Evolutionary conservation across 139 green algal genomes (phyloP), one percentile per base, ranked within the genome.

Genomic region (Chlorella sp.): DNA sequence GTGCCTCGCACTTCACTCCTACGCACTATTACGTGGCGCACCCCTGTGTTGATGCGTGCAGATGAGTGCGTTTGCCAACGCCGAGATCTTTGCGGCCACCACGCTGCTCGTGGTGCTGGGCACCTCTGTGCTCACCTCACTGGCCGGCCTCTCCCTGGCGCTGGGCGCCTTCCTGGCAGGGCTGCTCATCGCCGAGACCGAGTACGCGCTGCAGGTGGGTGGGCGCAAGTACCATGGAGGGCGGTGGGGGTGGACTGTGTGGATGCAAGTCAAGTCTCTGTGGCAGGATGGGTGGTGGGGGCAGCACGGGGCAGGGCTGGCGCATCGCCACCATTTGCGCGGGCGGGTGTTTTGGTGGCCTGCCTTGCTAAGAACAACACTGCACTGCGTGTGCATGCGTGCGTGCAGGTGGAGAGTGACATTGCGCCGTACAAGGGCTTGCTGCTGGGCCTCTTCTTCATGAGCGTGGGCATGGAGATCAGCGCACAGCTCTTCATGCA

Each of bases 381-480:
- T 84, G 88, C 86, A 35, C 79, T 97, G 36, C 89, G 92, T 74
- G 92, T 97, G 24, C 33, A n/a, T n/a, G n/a, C n/a, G n/a, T n/a
- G n/a, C 42, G 6, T 67, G n/a, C 87, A 93, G 84, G 95, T 99
- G 20, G 96, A 99, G 85, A 91, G 80, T 17, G 96, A 99, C 86
- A 99, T 99, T 59, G 90, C 87, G 5, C 94, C 95, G 20, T 99
- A 97, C 87, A 94, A 97, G 83, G 96, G 95, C 33, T 86, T 99
- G 70, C 91, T 99, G 23, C 94, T 99, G 82, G 96, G 96, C 5
- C 91, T 99, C 35, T 99, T 99, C 87, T 99, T 99, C 89, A 99
- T 99, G 94, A 97, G 90, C 1, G 96, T 96, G 35, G 93, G 92
- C 79, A 96, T 96, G 92, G 74, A 85, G 77, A 79, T 83, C 72